A percentile compares a stretch with the other conserved stretches of the same genome.
Conservation (phyloP, 1,139 yeast genomes). For the Candida albicans region DNA sequence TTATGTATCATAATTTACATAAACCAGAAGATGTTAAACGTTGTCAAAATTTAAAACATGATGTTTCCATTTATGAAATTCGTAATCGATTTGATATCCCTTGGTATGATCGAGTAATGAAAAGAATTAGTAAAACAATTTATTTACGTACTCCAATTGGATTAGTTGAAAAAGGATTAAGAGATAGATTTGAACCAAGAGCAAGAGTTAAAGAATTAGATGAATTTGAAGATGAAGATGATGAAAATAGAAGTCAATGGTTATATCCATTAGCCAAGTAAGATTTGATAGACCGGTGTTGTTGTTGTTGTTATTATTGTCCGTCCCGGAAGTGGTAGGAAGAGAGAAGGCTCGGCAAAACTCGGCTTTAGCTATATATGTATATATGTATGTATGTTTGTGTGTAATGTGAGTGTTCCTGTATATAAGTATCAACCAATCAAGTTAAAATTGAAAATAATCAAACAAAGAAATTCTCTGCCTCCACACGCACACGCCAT, state of each 20-base stretch:
- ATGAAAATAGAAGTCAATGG: slow-evolving; percentile 20
- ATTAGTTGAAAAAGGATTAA: slow-evolving; percentile 40
- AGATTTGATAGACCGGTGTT: not conserved
- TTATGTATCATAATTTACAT: slow-evolving; percentile 32
- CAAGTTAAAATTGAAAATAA: slow-evolving; percentile 1
- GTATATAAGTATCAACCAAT: slow-evolving; percentile 6
- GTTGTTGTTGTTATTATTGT: too few species aligned
- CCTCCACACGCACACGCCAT: not conserved
- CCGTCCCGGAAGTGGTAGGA: not conserved
- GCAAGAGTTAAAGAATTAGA: slow-evolving; percentile 37
- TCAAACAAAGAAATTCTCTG: not conserved
- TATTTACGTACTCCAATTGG: slow-evolving; percentile 47
- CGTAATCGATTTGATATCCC: slow-evolving; percentile 19
- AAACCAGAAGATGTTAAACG: slow-evolving; percentile 27
- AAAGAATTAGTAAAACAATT: slow-evolving; percentile 39
- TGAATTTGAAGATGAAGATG: slow-evolving; percentile 46
- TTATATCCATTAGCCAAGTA: not conserved
- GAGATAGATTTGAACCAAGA: slow-evolving; percentile 42
- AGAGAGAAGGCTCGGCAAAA: not conserved
- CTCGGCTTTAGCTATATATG: too few species aligned
- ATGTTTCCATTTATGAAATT: slow-evolving; percentile 6
- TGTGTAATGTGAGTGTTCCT: slow-evolving; percentile 1
- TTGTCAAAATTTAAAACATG: slow-evolving; percentile 28
- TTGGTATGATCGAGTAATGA: slow-evolving; percentile 40
- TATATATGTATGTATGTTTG: not conserved